Conservation (phyloP, 805 yeast genomes). For the Yamadazyma akitaensis region DNA sequence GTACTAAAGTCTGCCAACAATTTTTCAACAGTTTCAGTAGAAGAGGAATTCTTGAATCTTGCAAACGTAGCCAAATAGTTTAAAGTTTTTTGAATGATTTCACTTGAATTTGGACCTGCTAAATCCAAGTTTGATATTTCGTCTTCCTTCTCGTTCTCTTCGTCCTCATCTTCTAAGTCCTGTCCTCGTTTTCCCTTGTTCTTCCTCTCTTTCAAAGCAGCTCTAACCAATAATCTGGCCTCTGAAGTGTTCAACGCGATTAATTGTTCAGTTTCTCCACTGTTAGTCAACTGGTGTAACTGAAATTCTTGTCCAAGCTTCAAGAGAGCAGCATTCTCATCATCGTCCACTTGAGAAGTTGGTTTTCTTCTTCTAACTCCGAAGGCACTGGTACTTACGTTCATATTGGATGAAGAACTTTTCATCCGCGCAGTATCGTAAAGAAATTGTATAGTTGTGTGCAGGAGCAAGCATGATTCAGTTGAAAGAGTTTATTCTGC, state of each 20-base stretch:
- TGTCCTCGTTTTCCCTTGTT: conserved; percentile 36
- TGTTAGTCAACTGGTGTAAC: conserved; percentile 72
- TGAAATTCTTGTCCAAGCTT: conserved; percentile 93
- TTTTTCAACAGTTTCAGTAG: conserved; percentile 91
- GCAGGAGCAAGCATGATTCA: neutral
- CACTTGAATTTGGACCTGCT: conserved; percentile 74
- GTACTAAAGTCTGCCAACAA: conserved; percentile 66
- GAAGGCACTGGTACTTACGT: conserved; percentile 83
- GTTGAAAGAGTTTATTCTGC: too few relatives aligned
- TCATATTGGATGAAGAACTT: conserved; percentile 46
- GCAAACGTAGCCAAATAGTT: conserved; percentile 83
- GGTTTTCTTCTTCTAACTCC: conserved; percentile 75
- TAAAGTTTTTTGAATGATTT: conserved; percentile 86
- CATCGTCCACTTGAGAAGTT: conserved; percentile 67
- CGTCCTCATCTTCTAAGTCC: conserved; percentile 29
- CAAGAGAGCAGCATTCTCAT: conserved; percentile 85
- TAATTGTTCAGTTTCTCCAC: conserved; percentile 71
- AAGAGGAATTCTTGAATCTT: conserved; percentile 86
- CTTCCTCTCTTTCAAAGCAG: conserved; percentile 70
- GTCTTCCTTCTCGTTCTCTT: conserved; percentile 38
- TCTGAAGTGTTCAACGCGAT: conserved; percentile 87
- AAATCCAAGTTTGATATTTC: conserved; percentile 45
- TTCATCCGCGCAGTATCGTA: neutral
- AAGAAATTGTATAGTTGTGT: neutral
- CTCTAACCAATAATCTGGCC: conserved; percentile 84